Evolutionary conservation across 257 asterid species (phyloP), one percentile per base, ranked within the genome.

Genomic region (Salvia rosmarinus): DNA sequence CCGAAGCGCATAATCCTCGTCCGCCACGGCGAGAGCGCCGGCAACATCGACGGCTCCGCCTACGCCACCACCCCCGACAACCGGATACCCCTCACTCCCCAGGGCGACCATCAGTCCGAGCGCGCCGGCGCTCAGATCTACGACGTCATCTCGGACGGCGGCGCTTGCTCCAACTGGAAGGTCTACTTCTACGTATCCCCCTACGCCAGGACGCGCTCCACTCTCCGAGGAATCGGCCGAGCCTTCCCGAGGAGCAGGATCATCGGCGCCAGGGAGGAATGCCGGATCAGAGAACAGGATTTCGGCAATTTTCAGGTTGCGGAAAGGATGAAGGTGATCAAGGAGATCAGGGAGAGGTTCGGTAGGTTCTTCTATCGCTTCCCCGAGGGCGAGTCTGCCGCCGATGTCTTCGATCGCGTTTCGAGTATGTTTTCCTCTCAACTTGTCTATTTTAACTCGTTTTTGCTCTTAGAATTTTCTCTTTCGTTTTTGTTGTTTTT

Each of bases 321-420:
- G 1, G 96, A 92, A 5, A 75, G 96, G 74, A 92, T 92, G 98
- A 88, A 83, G 78, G 85, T 19, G 25, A 85, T 90, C 70, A 90
- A 92, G 87, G 91, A 90, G 90, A 87, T 89, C 1, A 81, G 98
- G 19, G 96, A 86, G 85, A 83, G 80, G 81, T 92, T 90, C 43
- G 96, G 98, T 49, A 84, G 98, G 64, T 92, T 92, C 64, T 92
- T 90, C 64, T 92, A 88, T 75, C 90, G 98, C 2, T 92, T 92
- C 59, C 98, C 98, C 0, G 96, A 92, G 61, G 98, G 98, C 19
- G 98, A 92, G 72, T 90, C 96, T 3, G 98, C 98, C 5, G 96
- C 98, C 11, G 98, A 90, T 79, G 98, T 92, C 59, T 92, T 78
- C 49, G 96, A 90, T 77, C 93, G 96, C 59, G 98, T 92, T 68